Percentiles rank a stretch among this genome's conserved stretches.
phyloP scores from a whole-genome alignment of 2,329 filamentous ascomycete species.

The Pseudogymnoascus sp. region DNA sequence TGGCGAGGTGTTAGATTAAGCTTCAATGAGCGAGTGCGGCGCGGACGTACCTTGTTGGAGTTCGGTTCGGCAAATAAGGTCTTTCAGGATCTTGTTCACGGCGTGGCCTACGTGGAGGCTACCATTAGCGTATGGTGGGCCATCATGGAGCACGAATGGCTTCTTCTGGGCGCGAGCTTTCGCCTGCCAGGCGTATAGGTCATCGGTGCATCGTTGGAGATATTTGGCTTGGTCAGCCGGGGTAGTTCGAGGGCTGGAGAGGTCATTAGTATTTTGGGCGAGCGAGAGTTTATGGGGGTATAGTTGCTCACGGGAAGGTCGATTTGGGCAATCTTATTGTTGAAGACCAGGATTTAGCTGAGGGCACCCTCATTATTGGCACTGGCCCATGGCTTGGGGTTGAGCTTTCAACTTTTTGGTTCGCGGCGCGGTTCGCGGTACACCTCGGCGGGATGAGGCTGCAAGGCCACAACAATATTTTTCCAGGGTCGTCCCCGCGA shows the following conservation, averaged over 20 bases:
- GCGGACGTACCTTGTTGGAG: slow-evolving; percentile 52
- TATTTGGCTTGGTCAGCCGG: slow-evolving; percentile 43
- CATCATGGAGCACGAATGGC: slow-evolving; percentile 82
- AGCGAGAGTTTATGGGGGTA: neutral
- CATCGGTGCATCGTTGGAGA: slow-evolving; percentile 71
- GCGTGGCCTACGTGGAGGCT: slow-evolving; percentile 87
- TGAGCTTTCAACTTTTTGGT: neutral
- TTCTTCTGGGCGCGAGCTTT: slow-evolving; percentile 25
- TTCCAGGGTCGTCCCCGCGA: slow-evolving; percentile 1
- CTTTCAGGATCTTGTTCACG: slow-evolving; percentile 94
- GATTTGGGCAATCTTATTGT: slow-evolving; percentile 69
- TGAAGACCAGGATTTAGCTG: slow-evolving; percentile 57
- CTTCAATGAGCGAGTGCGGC: neutral
- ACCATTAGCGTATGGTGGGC: slow-evolving; percentile 94
- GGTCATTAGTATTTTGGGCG: slow-evolving; percentile 12
- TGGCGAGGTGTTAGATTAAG: slow-evolving; percentile 13
- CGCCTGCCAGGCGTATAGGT: slow-evolving; percentile 83
- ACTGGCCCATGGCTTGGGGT: slow-evolving; percentile 5
- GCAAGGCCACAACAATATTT: slow-evolving; percentile 7
- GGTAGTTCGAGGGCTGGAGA: slow-evolving; percentile 28
- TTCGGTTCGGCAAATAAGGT: slow-evolving; percentile 78
- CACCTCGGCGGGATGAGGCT: neutral
- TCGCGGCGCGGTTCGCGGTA: neutral
- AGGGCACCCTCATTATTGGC: slow-evolving; percentile 4
- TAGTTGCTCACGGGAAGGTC: slow-evolving; percentile 53